Evolutionary conservation across 108 stramenopile species (phyloP).

Genomic region (Ochromonas danica): DNA sequence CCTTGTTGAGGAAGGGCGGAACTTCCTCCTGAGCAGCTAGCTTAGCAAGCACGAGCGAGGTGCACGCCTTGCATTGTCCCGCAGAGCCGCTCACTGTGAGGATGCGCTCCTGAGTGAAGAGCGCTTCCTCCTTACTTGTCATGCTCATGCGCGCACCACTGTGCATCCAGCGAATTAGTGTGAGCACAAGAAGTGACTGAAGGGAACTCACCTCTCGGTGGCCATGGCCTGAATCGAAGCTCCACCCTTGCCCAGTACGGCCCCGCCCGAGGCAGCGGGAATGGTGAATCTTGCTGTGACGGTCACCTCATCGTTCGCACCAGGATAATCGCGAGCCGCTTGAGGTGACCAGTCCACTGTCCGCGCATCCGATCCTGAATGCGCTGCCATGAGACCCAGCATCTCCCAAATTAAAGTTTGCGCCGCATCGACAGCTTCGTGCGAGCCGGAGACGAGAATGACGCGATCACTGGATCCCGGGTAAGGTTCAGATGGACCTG

Average conservation of each 20-base stretch:
- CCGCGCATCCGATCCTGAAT: background rate
- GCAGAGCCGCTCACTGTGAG: background rate
- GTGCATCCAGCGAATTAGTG: too few relatives aligned
- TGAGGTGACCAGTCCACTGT: background rate
- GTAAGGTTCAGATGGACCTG: background rate
- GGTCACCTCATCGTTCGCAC: background rate
- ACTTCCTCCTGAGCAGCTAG: background rate
- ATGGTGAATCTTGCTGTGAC: background rate
- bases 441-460: background rate
- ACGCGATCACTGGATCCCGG: background rate
- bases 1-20: background rate
- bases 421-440: background rate
- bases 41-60: background rate
- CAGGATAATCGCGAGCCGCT: background rate
- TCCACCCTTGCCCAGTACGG: conserved; percentile 3
- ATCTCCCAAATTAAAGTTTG: conserved; percentile 25
- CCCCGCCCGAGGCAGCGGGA: background rate
- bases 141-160: background rate
- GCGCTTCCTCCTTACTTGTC: conserved; percentile 5
- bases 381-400: background rate
- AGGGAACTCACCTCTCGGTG: too few relatives aligned
- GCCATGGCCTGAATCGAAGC: background rate
- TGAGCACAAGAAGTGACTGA: too few relatives aligned
- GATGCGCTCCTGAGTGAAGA: conserved; percentile 27
- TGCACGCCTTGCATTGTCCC: background rate